phyloP scores from a whole-genome alignment of 495 filamentous ascomycete genomes.

The Copromyces sp. region DNA sequence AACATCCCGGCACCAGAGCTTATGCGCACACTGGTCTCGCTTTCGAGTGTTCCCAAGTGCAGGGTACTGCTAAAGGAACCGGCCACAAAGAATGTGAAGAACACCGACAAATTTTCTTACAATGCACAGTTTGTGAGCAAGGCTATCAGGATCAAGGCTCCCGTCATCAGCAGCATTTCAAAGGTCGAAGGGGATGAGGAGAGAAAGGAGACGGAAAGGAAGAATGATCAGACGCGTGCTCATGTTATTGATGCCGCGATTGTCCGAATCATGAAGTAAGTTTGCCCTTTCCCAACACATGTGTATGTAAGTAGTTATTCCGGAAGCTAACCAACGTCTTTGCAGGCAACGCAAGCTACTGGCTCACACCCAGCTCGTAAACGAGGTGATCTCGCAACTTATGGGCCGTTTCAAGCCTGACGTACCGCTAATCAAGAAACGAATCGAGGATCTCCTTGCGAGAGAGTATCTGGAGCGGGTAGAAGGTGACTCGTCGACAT shows the following conservation, averaged over 20 bases:
- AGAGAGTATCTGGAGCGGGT: conserved; percentile 90
- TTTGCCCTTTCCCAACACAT: conserved; percentile 17
- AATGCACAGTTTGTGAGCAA: conserved; percentile 77
- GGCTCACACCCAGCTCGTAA: conserved; percentile 67
- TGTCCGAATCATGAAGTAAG: conserved; percentile 92
- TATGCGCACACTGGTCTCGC: conserved; percentile 68
- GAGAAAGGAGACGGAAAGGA: conserved; percentile 76
- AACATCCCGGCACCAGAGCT: conserved; percentile 75
- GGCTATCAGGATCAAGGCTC: conserved; percentile 69
- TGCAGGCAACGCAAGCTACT: conserved; percentile 80
- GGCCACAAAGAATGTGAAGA: conserved; percentile 68
- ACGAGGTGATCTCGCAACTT: conserved; percentile 76
- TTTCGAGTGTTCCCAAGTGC: conserved; percentile 79
- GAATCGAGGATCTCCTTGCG: conserved; percentile 87
- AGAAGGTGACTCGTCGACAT: conserved; percentile 58
- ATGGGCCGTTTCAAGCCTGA: conserved; percentile 77
- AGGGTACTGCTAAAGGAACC: conserved; percentile 76
- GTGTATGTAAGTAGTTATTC: not conserved
- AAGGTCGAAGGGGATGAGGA: conserved; percentile 81
- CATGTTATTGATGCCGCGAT: conserved; percentile 80
- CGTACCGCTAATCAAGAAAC: conserved; percentile 79
- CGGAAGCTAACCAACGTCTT: conserved; percentile 9
- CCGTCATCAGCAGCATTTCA: conserved; percentile 61
- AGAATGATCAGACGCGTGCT: conserved; percentile 68
- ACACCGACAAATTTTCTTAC: conserved; percentile 72